phyloP scores from a whole-genome alignment of 441 rosid genomes.

The Melastoma candidum region DNA sequence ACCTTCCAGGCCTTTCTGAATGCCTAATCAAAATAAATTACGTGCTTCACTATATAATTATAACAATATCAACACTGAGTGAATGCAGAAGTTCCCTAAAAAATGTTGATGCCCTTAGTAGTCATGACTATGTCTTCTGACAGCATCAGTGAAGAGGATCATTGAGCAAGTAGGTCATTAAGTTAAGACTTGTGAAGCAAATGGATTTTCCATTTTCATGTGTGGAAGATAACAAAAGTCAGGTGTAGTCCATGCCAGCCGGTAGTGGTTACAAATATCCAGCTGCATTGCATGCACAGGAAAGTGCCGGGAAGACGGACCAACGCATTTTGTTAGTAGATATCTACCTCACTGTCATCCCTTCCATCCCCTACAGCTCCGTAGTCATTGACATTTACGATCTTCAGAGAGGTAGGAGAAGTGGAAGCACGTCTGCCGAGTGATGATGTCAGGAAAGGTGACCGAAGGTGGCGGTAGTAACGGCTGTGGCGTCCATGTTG shows the following conservation, averaged over 20 bases:
- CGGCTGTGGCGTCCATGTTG: too few relatives aligned
- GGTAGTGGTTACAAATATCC: not conserved
- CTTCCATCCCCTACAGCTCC: slow-evolving; percentile 11
- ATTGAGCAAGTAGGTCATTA: not conserved
- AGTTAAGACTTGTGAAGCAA: too few relatives aligned
- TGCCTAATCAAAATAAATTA: slow-evolving; percentile 1
- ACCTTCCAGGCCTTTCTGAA: slow-evolving; percentile 4
- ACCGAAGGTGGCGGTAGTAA: too few relatives aligned
- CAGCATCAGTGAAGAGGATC: slow-evolving; percentile 1
- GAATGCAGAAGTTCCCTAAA: not conserved
- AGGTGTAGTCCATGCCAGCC: not conserved
- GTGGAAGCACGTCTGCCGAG: not conserved
- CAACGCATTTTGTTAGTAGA: too few relatives aligned
- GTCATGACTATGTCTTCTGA: too few relatives aligned
- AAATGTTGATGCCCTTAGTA: not conserved
- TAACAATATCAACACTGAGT: not conserved
- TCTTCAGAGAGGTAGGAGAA: slow-evolving; percentile 6
- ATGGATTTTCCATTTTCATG: too few relatives aligned
- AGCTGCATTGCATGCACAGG: too few relatives aligned
- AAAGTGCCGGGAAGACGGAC: too few relatives aligned
- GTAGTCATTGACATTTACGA: slow-evolving; percentile 7
- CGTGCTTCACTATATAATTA: too few relatives aligned
- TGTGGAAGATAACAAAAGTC: not conserved
- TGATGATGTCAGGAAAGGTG: too few relatives aligned
- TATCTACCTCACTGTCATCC: slow-evolving; percentile 8